Base-by-base conservation (phyloP, 2,329 filamentous ascomycete genomes). In the Immersiporthe knoxdaviesiana region DNA sequence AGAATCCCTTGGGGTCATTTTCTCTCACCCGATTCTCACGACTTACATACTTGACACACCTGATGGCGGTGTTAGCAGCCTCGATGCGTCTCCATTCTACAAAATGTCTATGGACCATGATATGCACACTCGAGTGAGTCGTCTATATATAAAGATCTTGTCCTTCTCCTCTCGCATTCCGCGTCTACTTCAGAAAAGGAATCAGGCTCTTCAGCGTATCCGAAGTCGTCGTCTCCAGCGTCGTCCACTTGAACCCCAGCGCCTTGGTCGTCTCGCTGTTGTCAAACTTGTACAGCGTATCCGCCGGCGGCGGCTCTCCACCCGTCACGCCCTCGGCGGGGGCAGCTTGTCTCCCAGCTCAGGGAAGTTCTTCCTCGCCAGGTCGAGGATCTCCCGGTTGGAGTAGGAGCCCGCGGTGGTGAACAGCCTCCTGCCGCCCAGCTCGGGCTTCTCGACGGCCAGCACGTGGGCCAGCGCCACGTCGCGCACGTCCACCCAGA, bases 151-250 rank as follows among this genome's bases (percentile, higher is more conserved):
- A 47, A 47, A 3, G 7, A n/a, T 7, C 18, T 10, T 8, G 6
- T 21, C 11, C 30, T 4, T 18, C 1, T 11, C 54, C 2, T 30
- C 8, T 50, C n/a, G 27, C 32, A 21, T n/a, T n/a, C 18, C 11
- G 3, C 11, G 6, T 44, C 41, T 71, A 79, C 14, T 74, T 76
- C 6, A 76, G 75, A n/a, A 82, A 75, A n/a, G 75, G 76, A 77
- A 91, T 84, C 74, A 93, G 77, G 41, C 86, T 90, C 78, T 87
- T 87, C 24, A 92, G 84, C 8, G 89, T 84, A 75, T 93, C 91
- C 7, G 84, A 81, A 37, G 91, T 82, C 37, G 82, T 85, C 79
- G 90, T 83, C 77, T 92, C 89, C 44, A 92, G 74, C 4, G 80
- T 77, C 72, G 81, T 87, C 83, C 87, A 92, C 70, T 90, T 79